Evolutionary conservation across 495 filamentous ascomycete genomes (phyloP).

Genomic region (Penicillium lagena): DNA sequence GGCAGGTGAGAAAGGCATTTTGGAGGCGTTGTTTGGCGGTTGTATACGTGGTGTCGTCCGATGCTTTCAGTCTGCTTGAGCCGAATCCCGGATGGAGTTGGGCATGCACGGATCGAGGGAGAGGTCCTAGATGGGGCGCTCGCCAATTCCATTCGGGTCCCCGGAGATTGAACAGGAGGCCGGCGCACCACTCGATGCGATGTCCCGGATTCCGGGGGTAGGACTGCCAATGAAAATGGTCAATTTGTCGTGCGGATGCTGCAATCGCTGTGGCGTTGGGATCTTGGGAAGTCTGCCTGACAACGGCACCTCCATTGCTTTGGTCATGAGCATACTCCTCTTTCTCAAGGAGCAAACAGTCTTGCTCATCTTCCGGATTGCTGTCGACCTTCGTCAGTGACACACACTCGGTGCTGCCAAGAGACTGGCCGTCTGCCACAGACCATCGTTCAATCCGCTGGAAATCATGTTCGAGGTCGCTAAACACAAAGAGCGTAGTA

Average conservation of each 20-base stretch:
- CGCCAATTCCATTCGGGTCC: slow-evolving; percentile 77
- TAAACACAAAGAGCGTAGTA: slow-evolving; percentile 54
- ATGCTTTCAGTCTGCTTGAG: not conserved
- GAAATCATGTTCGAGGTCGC: slow-evolving; percentile 59
- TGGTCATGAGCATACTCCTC: not conserved
- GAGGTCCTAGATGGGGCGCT: slow-evolving; percentile 49
- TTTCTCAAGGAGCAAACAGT: not conserved
- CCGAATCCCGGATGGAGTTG: slow-evolving; percentile 23
- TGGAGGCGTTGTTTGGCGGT: slow-evolving; percentile 41
- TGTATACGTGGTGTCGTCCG: slow-evolving; percentile 3
- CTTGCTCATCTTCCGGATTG: not conserved
- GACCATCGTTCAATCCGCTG: slow-evolving; percentile 51
- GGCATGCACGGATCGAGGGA: slow-evolving; percentile 43
- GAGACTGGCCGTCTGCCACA: not conserved
- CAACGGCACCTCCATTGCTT: too few species aligned
- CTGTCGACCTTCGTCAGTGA: not conserved
- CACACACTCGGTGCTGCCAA: not conserved
- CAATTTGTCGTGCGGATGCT: not conserved
- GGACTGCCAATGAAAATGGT: slow-evolving; percentile 55
- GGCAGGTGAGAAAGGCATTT: slow-evolving; percentile 36
- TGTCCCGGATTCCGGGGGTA: slow-evolving; percentile 57
- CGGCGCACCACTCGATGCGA: slow-evolving; percentile 66
- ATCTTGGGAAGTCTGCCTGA: too few species aligned
- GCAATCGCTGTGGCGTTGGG: not conserved
- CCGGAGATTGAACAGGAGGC: slow-evolving; percentile 62